Base-by-base conservation (phyloP, 2,329 filamentous ascomycete genomes). In the Cordyceps farinosa region DNA sequence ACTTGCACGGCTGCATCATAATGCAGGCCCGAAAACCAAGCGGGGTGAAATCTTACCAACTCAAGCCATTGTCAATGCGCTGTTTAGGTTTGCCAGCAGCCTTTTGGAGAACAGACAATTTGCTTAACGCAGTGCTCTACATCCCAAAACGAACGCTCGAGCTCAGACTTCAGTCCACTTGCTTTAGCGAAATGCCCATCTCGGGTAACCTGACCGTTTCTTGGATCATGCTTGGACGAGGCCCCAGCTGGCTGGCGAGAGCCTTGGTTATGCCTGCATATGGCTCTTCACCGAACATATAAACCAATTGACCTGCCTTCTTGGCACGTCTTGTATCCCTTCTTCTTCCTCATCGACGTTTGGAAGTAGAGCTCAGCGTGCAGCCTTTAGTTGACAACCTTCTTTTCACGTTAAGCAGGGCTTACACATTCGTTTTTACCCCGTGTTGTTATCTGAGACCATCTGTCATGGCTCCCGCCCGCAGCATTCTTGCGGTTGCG, bases 401-500 rank as follows among this genome's bases (percentile, higher is more conserved):
- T 34, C 44, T 42, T 38, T 58, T 58, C 55, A 34, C 29, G 40
- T 57, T 38, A 6, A 57, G 29, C 55, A 47, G 44, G 55, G 55
- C 55, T 48, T 47, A 45, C 13, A 47, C 55, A 47, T 58, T 58
- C 55, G 42, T 29, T 58, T 29, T n/a, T 11, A 38, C 32, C 54
- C 48, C 27, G n/a, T 15, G 38, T n/a, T 42, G 51, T 34, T 59
- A 38, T 29, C 34, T 30, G 34, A 59, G 34, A 59, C 51, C 45
- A 27, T 40, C 45, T 51, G 45, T 34, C 38, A 61, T 61, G 58
- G 58, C 58, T 53, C 58, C 58, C n/a, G 48, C 48, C 58, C 58
- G 48, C 58, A 45, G 58, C 58, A 10, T 61, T 53, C 47, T 61
- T 29, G 58, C 47, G 29, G 48, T 53, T 53, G 58, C 58, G 47